These are phyloP conservation scores for Xylaria venustula DNA, from an alignment of 495 filamentous ascomycete genomes.

Conservation along the genomic window DNA sequence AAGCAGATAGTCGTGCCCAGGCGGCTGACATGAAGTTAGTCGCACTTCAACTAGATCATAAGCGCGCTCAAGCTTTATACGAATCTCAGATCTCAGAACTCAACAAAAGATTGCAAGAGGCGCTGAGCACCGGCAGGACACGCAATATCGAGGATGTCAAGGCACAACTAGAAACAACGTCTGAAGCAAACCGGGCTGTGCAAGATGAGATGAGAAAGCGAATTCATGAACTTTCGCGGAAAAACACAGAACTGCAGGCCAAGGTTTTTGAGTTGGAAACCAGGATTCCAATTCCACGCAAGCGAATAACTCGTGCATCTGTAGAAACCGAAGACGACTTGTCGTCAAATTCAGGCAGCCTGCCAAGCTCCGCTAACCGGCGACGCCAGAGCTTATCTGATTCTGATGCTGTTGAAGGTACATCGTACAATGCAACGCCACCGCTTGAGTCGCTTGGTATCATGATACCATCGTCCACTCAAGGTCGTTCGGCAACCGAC, in stretches of 20 bases:
- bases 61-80: constrained; percentile 41
- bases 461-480: constrained; percentile 11
- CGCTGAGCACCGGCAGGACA: constrained; percentile 23
- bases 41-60: constrained; percentile 51
- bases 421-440: constrained; percentile 34
- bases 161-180: constrained; percentile 33
- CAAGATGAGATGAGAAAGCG: constrained; percentile 43
- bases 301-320: constrained; percentile 4
- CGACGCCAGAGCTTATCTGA: constrained; percentile 36
- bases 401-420: constrained; percentile 30
- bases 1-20: constrained; percentile 50
- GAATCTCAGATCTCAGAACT: constrained; percentile 44
- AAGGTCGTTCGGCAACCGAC: constrained; percentile 24
- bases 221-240: constrained; percentile 38
- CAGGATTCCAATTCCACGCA: constrained; percentile 19
- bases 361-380: constrained; percentile 19
- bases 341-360: constrained; percentile 23
- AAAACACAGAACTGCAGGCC: constrained; percentile 39
- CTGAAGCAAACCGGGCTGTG: constrained; percentile 39
- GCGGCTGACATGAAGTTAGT: constrained; percentile 50
- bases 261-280: constrained; percentile 35
- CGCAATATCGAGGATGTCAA: constrained; percentile 29
- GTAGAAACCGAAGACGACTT: constrained; percentile 19
- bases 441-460: constrained; percentile 28
- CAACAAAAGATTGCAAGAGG: constrained; percentile 41